phyloP scores from a whole-genome alignment of 2,329 filamentous ascomycete genomes.

The Arthrobotrys megalospora region DNA sequence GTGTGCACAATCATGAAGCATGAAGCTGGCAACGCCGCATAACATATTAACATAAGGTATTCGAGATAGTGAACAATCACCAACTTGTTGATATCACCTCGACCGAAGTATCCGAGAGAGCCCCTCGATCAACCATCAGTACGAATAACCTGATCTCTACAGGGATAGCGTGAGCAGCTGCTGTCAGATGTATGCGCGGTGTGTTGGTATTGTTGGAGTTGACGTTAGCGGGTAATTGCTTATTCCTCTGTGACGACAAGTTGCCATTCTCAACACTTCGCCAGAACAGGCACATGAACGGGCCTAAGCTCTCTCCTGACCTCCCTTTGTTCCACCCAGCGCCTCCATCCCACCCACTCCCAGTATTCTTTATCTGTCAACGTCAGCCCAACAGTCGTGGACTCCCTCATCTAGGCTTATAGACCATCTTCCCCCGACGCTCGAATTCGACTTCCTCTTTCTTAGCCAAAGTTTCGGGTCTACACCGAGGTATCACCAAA shows the following conservation, averaged over 20 bases:
- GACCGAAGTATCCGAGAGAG: background rate
- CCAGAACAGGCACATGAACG: constrained; percentile 50
- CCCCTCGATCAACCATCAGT: background rate
- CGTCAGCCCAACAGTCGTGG: constrained; percentile 10
- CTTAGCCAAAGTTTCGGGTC: constrained; percentile 28
- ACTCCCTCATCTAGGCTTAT: constrained; percentile 3
- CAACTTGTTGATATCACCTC: background rate
- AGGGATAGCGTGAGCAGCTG: constrained; percentile 8
- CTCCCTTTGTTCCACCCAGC: constrained; percentile 32
- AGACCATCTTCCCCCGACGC: constrained; percentile 2
- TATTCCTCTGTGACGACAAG: constrained; percentile 50
- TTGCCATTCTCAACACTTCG: constrained; percentile 54
- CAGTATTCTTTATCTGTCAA: background rate
- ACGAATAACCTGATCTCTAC: constrained; percentile 10
- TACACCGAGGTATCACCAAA: constrained; percentile 42
- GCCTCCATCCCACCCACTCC: constrained; percentile 11
- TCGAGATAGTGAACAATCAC: background rate
- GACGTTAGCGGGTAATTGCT: constrained; percentile 24
- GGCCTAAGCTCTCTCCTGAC: constrained; percentile 45
- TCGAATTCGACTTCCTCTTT: constrained; percentile 5
- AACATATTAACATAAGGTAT: background rate
- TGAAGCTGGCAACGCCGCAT: too few relatives aligned
- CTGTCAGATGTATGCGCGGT: constrained; percentile 40
- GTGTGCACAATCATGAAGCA: background rate
- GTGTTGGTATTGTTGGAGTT: constrained; percentile 45